Evolutionary conservation across 2,329 filamentous ascomycete species (phyloP), one percentile per base, ranked within the genome.

Genomic region (Fusarium miscanthi): DNA sequence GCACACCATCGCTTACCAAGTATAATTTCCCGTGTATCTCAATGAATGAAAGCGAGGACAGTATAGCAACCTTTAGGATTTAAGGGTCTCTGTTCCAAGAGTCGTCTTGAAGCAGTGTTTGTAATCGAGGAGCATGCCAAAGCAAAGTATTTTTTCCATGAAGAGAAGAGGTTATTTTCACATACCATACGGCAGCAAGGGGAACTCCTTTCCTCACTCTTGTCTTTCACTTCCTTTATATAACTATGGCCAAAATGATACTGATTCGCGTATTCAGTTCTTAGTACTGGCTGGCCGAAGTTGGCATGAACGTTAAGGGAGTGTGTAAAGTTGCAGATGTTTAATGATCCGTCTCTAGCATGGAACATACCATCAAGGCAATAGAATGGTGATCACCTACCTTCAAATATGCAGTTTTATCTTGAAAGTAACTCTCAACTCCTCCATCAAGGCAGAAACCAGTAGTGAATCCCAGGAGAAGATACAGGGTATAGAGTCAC

Each of bases 161-260:
- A 13, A 8, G 33, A n/a, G 3, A 31, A 12, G 33, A 38, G 2
- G 9, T 17, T 27, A 4, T 37, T 38, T 27, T 12, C 11, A 2
- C 10, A 2, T 16, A 38, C 23, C 5, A 17, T 38, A 12, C 5
- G 1, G 13, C 3, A 16, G 12, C 19, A 1, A 9, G 10, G 3
- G 5, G 6, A 17, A 27, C 17, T 12, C 5, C 2, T 3, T n/a
- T 27, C 4, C 10, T 21, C 11, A 19, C 8, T 6, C 17, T 23
- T 51, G 8, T 35, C 16, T 23, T 19, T 13, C 3, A 5, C 11
- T 14, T 51, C 31, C 16, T 25, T 35, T 14, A 4, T 5, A 12
- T 16, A 8, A 2, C 21, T 12, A 10, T 12, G 5, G 10, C 14
- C 45, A 6, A 17, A 12, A 12, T 31, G 5, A 13, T n/a, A n/a